Percentiles rank a stretch among this genome's conserved stretches.
These are phyloP conservation scores for Vinca minor DNA, from an alignment of 257 asterid genomes.

Conservation along the genomic window DNA sequence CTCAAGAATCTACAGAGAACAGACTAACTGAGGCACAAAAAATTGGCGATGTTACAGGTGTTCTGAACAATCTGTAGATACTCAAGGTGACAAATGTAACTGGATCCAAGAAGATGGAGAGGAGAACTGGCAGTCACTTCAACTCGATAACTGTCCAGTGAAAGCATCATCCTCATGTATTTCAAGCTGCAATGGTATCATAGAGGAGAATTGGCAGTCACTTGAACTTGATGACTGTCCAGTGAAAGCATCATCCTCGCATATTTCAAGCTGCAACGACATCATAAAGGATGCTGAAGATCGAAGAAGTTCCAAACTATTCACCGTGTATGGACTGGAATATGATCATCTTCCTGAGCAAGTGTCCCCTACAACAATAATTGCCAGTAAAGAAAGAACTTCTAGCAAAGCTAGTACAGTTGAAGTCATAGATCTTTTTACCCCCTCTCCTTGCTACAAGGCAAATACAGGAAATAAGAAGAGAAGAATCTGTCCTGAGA, in stretches of 20 bases:
- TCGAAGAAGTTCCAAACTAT: slow-evolving; percentile 4
- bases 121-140: slow-evolving; percentile 10
- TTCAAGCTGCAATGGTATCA: slow-evolving; percentile 1
- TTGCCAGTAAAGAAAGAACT: slow-evolving; percentile 15
- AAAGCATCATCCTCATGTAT: slow-evolving; percentile 7
- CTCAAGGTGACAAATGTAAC: slow-evolving; percentile 7
- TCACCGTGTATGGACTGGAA: slow-evolving; percentile 10
- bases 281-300: slow-evolving; percentile 13
- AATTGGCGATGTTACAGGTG: slow-evolving; percentile 9
- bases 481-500: slow-evolving; percentile 46
- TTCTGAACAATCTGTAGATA: slow-evolving; percentile 14
- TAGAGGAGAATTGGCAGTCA: slow-evolving; percentile 11
- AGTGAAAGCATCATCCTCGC: slow-evolving; percentile 4
- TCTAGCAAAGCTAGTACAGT: slow-evolving; percentile 18
- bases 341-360: slow-evolving; percentile 9
- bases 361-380: slow-evolving; percentile 9
- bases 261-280: slow-evolving; percentile 4
- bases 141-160: slow-evolving; percentile 6
- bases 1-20: slow-evolving; percentile 15
- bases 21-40: slow-evolving; percentile 8
- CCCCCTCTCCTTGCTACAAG: slow-evolving; percentile 58
- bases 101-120: slow-evolving; percentile 12
- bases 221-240: slow-evolving; percentile 9
- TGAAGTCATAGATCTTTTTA: slow-evolving; percentile 63
- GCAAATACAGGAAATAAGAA: slow-evolving; percentile 34